Evolutionary conservation across 2,329 filamentous ascomycete species (phyloP), one percentile per base, ranked within the genome.

Genomic region (Colletotrichum sp.): DNA sequence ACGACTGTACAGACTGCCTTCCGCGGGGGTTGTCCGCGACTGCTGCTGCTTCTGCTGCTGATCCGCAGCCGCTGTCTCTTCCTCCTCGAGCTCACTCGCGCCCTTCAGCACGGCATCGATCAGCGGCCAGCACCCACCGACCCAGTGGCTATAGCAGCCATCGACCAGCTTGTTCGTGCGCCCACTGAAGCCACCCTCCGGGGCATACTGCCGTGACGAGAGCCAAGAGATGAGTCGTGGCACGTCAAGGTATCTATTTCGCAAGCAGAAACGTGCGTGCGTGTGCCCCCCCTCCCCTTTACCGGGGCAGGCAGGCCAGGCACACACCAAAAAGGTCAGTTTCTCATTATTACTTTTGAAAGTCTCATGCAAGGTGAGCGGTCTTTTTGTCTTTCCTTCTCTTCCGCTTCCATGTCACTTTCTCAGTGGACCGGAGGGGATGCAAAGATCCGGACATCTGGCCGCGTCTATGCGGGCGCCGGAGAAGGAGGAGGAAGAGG

Each of bases 131-230:
- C 96, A 99, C 71, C 94, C 95, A 71, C 97, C 97, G 39, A 98
- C 94, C 97, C 97, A 99, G 85, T 98, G 96, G 83, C 95, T 98
- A 87, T 99, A 99, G 87, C 97, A 99, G 62, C 96, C 97, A 84
- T 99, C 97, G 36, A 99, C 97, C 36, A 99, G 90, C 87, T 99
- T 99, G 89, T 99, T 99, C 32, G 96, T 98, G 80, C 97, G 94
- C 77, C 97, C 97, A 55, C 95, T 94, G 82, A 98, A 96, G 44
- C 97, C 97, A 78, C 96, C 96, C 84, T 99, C 97, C 5, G 96
- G 97, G 34, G 93, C 92, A 83, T 96, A 95, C 85, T 99, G 97
- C 76, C 96, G 93, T 60, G 95, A 93, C 9, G 95, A 96, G 52
- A 99, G 91, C 96, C 97, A 99, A 76, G 93, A 92, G 64, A 97